phyloP scores from a whole-genome alignment of 495 filamentous ascomycete genomes.

The Xylaria nigripes region DNA sequence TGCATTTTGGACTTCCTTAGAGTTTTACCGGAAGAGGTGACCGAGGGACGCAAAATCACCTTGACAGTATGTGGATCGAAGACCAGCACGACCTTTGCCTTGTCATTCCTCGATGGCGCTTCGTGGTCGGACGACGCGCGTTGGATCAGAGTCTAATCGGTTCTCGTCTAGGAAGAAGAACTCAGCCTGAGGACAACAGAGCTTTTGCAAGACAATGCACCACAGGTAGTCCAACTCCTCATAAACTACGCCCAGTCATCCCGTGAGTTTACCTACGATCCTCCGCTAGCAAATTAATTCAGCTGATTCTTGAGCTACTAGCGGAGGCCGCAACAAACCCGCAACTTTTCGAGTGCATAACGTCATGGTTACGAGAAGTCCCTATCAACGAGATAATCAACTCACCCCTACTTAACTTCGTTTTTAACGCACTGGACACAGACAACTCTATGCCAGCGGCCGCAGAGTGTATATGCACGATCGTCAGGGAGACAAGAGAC shows the following conservation, averaged over 20 bases:
- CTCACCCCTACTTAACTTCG: constrained; percentile 73
- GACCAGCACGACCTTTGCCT: constrained; percentile 39
- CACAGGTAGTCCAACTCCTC: constrained; percentile 74
- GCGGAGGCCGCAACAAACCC: constrained; percentile 73
- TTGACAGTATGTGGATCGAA: constrained; percentile 81
- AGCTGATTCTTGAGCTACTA: constrained; percentile 22
- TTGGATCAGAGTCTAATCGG: constrained; percentile 46
- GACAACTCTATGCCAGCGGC: constrained; percentile 77
- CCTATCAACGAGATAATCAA: constrained; percentile 74
- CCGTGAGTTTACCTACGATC: constrained; percentile 43
- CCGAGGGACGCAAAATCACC: constrained; percentile 97
- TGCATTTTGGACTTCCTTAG: constrained; percentile 91
- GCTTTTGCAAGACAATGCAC: constrained; percentile 80
- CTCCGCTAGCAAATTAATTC: background rate
- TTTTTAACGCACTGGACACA: constrained; percentile 65
- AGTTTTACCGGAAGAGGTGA: constrained; percentile 97
- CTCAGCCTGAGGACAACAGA: constrained; percentile 72
- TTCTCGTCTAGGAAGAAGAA: constrained; percentile 79
- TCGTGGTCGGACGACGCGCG: constrained; percentile 35
- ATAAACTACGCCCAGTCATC: constrained; percentile 87
- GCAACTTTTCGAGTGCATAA: constrained; percentile 86
- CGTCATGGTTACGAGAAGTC: constrained; percentile 91
- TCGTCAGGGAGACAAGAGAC: constrained; percentile 87
- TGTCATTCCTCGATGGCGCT: constrained; percentile 26
- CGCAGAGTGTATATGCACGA: constrained; percentile 86